Conservation (phyloP, 2,329 filamentous ascomycete species). For the Sclerotinia minor region DNA sequence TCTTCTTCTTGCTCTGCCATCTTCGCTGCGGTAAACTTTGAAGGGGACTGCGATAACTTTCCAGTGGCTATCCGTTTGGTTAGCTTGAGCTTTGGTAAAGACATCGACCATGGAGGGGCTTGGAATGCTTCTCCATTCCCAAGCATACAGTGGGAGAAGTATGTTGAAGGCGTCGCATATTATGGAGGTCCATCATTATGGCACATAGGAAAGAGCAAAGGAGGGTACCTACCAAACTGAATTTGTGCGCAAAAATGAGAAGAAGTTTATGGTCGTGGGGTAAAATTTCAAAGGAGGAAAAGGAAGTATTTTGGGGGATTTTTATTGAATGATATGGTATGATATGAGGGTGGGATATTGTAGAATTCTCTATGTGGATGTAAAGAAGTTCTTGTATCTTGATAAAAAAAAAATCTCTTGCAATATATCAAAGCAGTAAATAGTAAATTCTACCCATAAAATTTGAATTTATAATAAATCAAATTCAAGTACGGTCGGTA, state of each 20-base stretch:
- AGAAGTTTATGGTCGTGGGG: conserved; percentile 25
- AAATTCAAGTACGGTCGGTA: background rate
- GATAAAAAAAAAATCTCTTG: background rate
- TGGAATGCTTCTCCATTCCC: conserved; percentile 31
- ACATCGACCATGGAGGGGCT: conserved; percentile 24
- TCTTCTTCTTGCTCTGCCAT: conserved; percentile 88
- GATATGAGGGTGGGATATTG: background rate
- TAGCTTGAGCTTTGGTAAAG: conserved; percentile 34
- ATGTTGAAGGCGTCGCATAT: conserved; percentile 29
- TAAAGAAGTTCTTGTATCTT: background rate
- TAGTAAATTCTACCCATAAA: background rate
- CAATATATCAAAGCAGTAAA: background rate
- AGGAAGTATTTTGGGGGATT: background rate
- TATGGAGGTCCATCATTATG: background rate
- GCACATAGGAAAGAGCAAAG: conserved; percentile 18
- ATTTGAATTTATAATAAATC: background rate
- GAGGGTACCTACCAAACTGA: conserved; percentile 14
- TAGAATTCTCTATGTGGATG: conserved; percentile 1
- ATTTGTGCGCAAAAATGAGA: conserved; percentile 18
- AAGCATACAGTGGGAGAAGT: conserved; percentile 23
- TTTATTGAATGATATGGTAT: conserved; percentile 1
- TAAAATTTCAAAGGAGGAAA: background rate
- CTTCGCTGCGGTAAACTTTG: conserved; percentile 25
- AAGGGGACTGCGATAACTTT: conserved; percentile 29
- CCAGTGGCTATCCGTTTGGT: conserved; percentile 35